Base-by-base conservation (phyloP, 1,284 basidiomycete species). In the Papiliotrema terrestris region DNA sequence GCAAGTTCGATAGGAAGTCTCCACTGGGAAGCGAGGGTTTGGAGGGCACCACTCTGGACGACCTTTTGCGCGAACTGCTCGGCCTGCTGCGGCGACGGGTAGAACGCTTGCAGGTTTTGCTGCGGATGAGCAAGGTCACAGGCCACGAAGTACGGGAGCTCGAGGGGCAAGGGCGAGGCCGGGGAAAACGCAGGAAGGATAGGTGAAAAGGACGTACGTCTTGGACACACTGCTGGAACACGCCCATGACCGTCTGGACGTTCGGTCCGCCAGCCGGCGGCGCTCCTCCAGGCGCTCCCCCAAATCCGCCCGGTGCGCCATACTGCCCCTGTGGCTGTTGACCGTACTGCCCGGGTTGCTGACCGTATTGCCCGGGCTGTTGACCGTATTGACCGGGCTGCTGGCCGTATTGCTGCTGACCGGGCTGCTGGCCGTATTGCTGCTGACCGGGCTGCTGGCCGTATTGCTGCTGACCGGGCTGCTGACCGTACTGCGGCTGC, bases 31-130 rank as follows among this genome's bases (percentile, higher is more conserved):
- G 75, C 70, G 49, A 80, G 69, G 53, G 66, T 65, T 25, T 71
- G 60, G 1, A 80, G 61, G 9, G 71, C 73, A 26, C 78, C 77
- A 3, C 72, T 69, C 41, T 69, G 66, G 2, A 68, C 69, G 32
- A 80, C 72, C 25, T 69, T 65, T 52, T 74, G 71, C 8, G 77
- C 79, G 57, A 80, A 70, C 35, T 57, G 69, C 54, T 78, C 72
- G 47, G 78, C 60, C 6, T 66, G 57, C 17, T 71, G 69, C 3
- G 72, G 78, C 25, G 44, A 32, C 15, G 73, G 76, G 68, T 78
- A 80, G 67, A 80, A 80, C 1, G 74, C 71, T 58, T 71, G 64
- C 49, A 79, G 66, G 54, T 72, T 63, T 73, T 80, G 78, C 67
- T 77, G 45, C 9, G 53, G 19, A 44, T 57, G 39, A 56, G 53